These are phyloP conservation scores for Alloascoidea hylecoeti DNA, from an alignment of 805 yeast genomes.

Conservation along the genomic window DNA sequence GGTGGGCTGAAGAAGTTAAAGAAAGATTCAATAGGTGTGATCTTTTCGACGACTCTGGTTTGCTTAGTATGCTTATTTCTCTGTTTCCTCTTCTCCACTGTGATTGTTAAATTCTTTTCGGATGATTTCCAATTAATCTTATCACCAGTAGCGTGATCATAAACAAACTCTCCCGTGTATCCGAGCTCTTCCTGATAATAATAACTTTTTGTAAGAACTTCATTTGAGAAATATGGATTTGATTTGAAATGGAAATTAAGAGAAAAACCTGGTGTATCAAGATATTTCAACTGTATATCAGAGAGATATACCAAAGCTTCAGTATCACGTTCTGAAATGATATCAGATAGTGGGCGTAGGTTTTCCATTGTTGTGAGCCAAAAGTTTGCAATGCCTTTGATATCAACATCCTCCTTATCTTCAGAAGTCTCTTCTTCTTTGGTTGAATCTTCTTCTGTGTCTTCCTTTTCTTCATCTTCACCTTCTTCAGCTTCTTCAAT, in stretches of 20 bases:
- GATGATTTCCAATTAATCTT: conserved; percentile 58
- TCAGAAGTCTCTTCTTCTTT: conserved; percentile 8
- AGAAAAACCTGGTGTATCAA: conserved; percentile 50
- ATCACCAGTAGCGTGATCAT: conserved; percentile 74
- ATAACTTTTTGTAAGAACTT: conserved; percentile 50
- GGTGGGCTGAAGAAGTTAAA: conserved; percentile 83
- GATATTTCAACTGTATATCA: conserved; percentile 54
- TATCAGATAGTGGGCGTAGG: conserved; percentile 53
- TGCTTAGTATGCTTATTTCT: conserved; percentile 77
- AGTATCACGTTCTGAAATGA: conserved; percentile 65
- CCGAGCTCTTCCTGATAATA: conserved; percentile 76
- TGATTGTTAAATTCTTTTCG: conserved; percentile 57
- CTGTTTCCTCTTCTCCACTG: conserved; percentile 71
- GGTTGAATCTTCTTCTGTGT: conserved; percentile 18
- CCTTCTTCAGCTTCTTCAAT: conserved; percentile 28
- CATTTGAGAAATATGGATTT: conserved; percentile 52
- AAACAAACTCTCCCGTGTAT: conserved; percentile 75
- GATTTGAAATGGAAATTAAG: conserved; percentile 49
- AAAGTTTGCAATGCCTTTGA: conserved; percentile 62
- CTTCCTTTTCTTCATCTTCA: conserved; percentile 16
- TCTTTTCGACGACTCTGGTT: conserved; percentile 71
- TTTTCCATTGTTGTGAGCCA: conserved; percentile 80
- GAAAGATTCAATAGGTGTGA: conserved; percentile 72
- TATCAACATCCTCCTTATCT: conserved; percentile 18
- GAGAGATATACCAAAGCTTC: conserved; percentile 48